Conservation (phyloP, 306 rosid species). For the Coriaria nepalensis region DNA sequence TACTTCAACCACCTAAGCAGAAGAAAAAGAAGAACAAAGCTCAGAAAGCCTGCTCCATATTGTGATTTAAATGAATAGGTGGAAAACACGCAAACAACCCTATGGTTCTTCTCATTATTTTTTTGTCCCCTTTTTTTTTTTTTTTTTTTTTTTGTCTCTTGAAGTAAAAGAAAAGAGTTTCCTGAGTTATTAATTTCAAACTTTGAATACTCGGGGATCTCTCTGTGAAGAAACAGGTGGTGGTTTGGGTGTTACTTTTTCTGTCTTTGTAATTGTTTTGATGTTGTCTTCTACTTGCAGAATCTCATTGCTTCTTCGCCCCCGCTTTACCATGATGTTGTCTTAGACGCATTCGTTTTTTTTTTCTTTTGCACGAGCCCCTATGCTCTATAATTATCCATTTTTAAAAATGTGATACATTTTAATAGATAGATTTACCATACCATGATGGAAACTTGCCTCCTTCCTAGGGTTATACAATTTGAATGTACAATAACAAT, state of each 20-base stretch:
- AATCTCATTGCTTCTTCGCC: slow-evolving; percentile 32
- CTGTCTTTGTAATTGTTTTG: slow-evolving; percentile 32
- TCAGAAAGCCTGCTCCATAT: slow-evolving; percentile 93
- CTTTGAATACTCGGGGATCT: slow-evolving; percentile 22
- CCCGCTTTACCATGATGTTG: slow-evolving; percentile 23
- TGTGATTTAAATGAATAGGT: slow-evolving; percentile 46
- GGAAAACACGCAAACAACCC: slow-evolving; percentile 34
- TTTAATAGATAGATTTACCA: too few relatives aligned
- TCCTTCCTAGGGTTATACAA: too few relatives aligned
- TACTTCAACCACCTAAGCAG: slow-evolving; percentile 98
- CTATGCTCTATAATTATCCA: too few relatives aligned
- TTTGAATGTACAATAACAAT: too few relatives aligned
- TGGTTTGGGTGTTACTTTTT: slow-evolving; percentile 19
- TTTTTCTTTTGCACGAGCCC: too few relatives aligned
- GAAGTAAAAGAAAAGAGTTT: too few relatives aligned
- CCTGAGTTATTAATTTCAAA: slow-evolving; percentile 15
- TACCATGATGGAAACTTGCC: too few relatives aligned
- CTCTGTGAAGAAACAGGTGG: slow-evolving; percentile 54
- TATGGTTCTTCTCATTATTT: slow-evolving; percentile 20
- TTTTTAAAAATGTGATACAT: too few relatives aligned
- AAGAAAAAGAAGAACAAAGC: slow-evolving; percentile 93
- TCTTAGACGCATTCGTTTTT: too few relatives aligned
- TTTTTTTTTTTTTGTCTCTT: neutral
- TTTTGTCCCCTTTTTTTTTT: slow-evolving; percentile 24
- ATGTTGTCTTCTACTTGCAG: slow-evolving; percentile 37